Evolutionary conservation across 2,329 filamentous ascomycete species (phyloP), one percentile per base, ranked within the genome.

Genomic region (Fusarium sp.): DNA sequence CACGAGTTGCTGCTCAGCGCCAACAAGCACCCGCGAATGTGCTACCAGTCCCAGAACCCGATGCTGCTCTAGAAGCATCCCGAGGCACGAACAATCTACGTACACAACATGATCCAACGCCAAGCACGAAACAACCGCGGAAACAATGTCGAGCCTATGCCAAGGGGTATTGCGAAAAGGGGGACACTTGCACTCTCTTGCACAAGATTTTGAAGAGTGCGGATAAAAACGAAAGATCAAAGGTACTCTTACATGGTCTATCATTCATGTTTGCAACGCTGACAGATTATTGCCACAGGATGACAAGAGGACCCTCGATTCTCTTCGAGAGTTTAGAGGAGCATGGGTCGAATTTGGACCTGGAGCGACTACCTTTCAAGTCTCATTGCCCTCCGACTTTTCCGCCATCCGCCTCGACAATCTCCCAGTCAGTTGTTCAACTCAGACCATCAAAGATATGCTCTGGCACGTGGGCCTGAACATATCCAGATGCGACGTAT

Each of bases 351-450:
- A 77, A 11, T 84, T 83, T 16, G 78, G 73, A 10, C 77, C 78
- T 16, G 83, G 83, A 6, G 81, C 79, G 2, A 58, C 58, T 0
- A 67, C 83, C 6, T 35, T 62, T 1, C 80, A 78, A 22, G 65
- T 82, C 4, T 74, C 73, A 5, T 73, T 84, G 8, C 69, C 77
- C 3, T 81, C 81, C 0, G 83, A 85, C 70, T 82, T 81, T 59
- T 84, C 82, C 1, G 78, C 81, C 1, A 75, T 83, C 33, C 81
- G 78, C 7, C 76, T 84, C 49, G 75, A 62, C 24, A 70, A 74
- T 8, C 77, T 84, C 0, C 80, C 80, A 0, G 31, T 1, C 3
- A 46, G 57, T 4, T 79, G 67, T 49, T 73, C 76, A 0, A 49
- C 35, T 1, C 20, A 9, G 2, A 73, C 69, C 2, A 76, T 83